phyloP scores from a whole-genome alignment of 805 yeast species.

The Candida schatavii region DNA sequence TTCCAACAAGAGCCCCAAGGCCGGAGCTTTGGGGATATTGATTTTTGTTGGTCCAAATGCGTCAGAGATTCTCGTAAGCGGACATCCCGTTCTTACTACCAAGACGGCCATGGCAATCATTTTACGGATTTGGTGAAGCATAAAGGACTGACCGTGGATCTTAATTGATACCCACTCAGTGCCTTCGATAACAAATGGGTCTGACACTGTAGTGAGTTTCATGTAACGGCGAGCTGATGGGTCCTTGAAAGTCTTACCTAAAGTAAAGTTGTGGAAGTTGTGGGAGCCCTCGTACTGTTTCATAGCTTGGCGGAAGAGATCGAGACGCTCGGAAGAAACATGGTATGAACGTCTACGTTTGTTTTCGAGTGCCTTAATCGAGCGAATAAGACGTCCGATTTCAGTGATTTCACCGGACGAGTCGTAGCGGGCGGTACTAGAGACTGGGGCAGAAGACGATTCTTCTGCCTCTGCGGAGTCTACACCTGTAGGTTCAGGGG shows the following conservation, averaged over 20 bases:
- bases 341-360: constrained; percentile 66
- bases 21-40: constrained; percentile 97
- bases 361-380: constrained; percentile 63
- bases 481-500: not conserved
- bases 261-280: constrained; percentile 86
- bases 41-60: constrained; percentile 74
- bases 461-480: not conserved
- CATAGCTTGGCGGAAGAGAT: constrained; percentile 64
- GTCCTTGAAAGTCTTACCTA: constrained; percentile 80
- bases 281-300: constrained; percentile 79
- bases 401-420: constrained; percentile 36
- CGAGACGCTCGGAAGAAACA: constrained; percentile 59
- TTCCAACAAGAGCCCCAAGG: constrained; percentile 85
- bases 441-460: not conserved
- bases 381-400: constrained; percentile 42
- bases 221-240: constrained; percentile 82
- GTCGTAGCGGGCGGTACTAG: constrained; percentile 16
- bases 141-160: constrained; percentile 96
- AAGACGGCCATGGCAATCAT: constrained; percentile 96
- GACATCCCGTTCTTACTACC: constrained; percentile 82
- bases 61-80: constrained; percentile 68
- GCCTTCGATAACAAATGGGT: constrained; percentile 87
- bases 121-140: constrained; percentile 96
- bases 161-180: constrained; percentile 96
- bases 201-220: constrained; percentile 74